Evolutionary conservation across 73 alveolate species (phyloP), one percentile per base, ranked within the genome.

Genomic region (Breviolum minutum): DNA sequence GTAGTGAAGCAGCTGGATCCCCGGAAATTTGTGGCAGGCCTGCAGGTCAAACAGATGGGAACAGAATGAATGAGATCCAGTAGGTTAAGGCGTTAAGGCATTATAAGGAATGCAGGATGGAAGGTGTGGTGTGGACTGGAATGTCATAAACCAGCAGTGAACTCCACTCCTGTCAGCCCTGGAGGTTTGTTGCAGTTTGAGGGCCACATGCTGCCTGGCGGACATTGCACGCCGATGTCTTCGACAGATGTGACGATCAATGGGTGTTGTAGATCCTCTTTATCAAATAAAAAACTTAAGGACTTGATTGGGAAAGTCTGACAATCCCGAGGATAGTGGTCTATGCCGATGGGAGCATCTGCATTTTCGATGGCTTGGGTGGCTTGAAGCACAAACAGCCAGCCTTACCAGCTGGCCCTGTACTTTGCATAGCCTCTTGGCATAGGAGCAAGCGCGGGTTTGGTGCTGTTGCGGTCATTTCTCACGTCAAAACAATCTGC

Each of bases 1-100:
- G 98, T 92, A 48, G 98, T 92, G 82, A 92, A 92, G 98, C 98
- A 92, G 68, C 27, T 92, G 98, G 90, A 92, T 54, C 98, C 98
- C 10, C 89, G 98, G 60, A 92, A 27, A 90, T 92, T 74, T 29
- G 98, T 92, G 48, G 73, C 97, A 71, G 97, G 97, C 87, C 8
- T 32, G 54, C 54, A 40, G 54, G 54, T 40, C 54, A 40, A 40
- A 40, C 0, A 40, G 54, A 40, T 40, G 54, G 54, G 68, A 13
- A 27, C 29, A 80, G 63, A 60, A 77, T 24, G 24, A 40, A 40
- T 3, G 3, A 40, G 54, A 60, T 81, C 40, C 63, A 13, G 27
- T 32, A 8, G 70, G 14, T 7, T 12, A 60, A 40, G 54, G 54
- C 54, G 14, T 7, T 12, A 60, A 40, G 54, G 54, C 54, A 40